Evolutionary conservation across 768 basidiomycete genomes (phyloP), one percentile per base, ranked within the genome.

Genomic region (Tremella yokohamensis): DNA sequence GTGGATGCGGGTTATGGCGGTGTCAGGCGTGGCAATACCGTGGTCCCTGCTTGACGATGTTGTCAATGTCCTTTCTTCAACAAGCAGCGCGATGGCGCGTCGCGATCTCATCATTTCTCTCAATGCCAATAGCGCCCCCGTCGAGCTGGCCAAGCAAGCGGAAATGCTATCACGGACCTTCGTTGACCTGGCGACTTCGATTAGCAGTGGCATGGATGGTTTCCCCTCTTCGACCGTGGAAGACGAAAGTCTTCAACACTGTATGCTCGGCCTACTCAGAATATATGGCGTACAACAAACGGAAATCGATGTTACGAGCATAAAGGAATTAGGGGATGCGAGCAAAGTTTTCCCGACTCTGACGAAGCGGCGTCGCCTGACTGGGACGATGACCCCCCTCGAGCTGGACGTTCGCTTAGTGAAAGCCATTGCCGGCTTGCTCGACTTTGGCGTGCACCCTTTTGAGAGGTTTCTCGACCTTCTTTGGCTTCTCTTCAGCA

Each of bases 1-100:
- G 20, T 72, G 67, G 67, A 61, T 69, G 54, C 56, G 68, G 18
- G 70, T 72, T 7, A 47, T 72, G 8, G 40, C 70, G 7, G 61
- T 63, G 37, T 71, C 70, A 1, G 65, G 67, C 8, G 67, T 64
- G 0, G 66, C 62, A n/a, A 48, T 71, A 3, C 70, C 70, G 2
- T 71, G 70, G 66, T 24, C 52, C 8, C 34, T 50, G 0, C 22
- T 70, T 1, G 24, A 47, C 4, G 42, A 57, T 16, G 20, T 67
- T 19, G 57, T 68, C 7, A 62, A 68, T 4, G 15, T 50, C 2
- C 63, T 64, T 40, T 18, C 40, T 1, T 49, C 51, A 15, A 54
- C 52, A 13, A 22, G 18, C 29, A 60, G 49, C 22, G 19, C 48
- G 15, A 8, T 51, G 25, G 51, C 62, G n/a, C 54, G 44, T 4